phyloP scores from a whole-genome alignment of 139 green algal genomes.

The Mesotaenium endlicherianum region DNA sequence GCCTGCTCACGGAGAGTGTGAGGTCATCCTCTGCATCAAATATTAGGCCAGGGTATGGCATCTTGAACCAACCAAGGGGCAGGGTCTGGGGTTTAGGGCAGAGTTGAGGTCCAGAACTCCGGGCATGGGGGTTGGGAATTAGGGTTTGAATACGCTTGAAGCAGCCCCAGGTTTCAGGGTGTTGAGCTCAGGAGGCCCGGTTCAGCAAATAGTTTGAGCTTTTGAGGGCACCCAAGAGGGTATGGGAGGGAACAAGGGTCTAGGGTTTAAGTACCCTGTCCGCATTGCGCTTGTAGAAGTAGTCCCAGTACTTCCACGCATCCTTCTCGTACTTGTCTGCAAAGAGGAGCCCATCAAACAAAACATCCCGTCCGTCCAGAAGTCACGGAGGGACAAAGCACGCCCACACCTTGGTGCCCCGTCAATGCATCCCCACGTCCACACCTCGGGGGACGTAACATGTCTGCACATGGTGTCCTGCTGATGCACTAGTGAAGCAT shows the following conservation, averaged over 20 bases:
- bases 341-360: too few relatives aligned
- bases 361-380: too few relatives aligned
- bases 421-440: too few relatives aligned
- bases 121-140: background rate
- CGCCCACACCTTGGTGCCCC: too few relatives aligned
- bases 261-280: background rate
- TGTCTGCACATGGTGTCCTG: too few relatives aligned
- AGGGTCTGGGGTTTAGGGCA: background rate
- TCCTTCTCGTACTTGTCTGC: slow-evolving; percentile 38
- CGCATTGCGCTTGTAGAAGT: slow-evolving; percentile 38
- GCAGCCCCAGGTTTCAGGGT: background rate
- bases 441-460: too few relatives aligned
- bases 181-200: background rate
- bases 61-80: too few relatives aligned
- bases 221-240: background rate
- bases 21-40: too few relatives aligned
- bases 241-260: background rate
- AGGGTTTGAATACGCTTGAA: background rate
- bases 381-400: too few relatives aligned
- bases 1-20: too few relatives aligned
- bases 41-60: too few relatives aligned
- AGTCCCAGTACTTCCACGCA: slow-evolving; percentile 15
- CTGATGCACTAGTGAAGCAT: too few relatives aligned
- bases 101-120: background rate
- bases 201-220: background rate